Evolutionary conservation across 2,329 filamentous ascomycete species (phyloP), one percentile per base, ranked within the genome.

Genomic region (Trichophyton verrucosum): DNA sequence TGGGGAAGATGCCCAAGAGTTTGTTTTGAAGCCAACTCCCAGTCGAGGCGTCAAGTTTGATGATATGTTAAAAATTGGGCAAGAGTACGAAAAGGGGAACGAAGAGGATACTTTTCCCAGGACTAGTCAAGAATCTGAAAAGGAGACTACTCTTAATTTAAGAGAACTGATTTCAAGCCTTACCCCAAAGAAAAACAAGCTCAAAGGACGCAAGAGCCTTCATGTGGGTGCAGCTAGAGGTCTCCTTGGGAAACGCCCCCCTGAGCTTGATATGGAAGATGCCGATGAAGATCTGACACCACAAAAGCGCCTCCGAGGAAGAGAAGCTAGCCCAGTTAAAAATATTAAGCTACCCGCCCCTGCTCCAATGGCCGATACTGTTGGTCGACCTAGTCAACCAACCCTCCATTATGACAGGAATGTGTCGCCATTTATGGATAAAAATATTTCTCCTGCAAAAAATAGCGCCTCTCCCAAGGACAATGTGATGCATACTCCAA

Each of bases 81-180:
- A 78, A 13, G 85, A 88, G 66, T 71, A 87, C 53, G 85, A 89
- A 60, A 77, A 76, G 56, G 84, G 85, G 88, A 63, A 79, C 84
- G 82, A 81, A 67, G 63, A 63, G 1, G 22, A 15, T 11, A 62
- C 63, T 1, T 57, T 24, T 2, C 38, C 33, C 56, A 79, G 82
- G 51, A 74, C 82, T 20, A 78, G 83, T 66, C 77, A 80, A 36
- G 80, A 82, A 66, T 77, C 75, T 4, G 82, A 85, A 38, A 81
- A 78, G 55, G 86, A 89, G 64, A 78, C 77, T 2, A 87, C 86
- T 0, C 73, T 85, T 40, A 89, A 84, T 64, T 74, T 92, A 49
- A 87, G 83, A 64, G 86, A 89, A 64, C 86, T 90, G 82, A 92
- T 92, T 63, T 81, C 87, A 63, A 87, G 83, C 61, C 78, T 92